A percentile compares a stretch with the other conserved stretches of the same genome.
Evolutionary conservation across 768 basidiomycete species (phyloP).

Genomic region (Podaxis sp.): DNA sequence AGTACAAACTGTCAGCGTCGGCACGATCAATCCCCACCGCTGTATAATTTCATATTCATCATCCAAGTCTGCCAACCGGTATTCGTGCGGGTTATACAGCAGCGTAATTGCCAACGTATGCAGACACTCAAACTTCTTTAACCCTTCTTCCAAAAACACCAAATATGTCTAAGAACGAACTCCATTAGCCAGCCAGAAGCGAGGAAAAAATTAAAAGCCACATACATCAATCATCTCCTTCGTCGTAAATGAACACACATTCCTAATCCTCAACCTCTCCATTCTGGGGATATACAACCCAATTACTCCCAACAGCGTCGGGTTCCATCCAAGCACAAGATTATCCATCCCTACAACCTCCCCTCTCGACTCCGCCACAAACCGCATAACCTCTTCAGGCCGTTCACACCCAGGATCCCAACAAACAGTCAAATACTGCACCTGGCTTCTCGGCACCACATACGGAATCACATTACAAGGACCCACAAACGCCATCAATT

Average conservation of each 20-base stretch:
- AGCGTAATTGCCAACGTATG: constrained; percentile 2
- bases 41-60: not conserved
- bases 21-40: constrained; percentile 1
- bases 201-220: not conserved
- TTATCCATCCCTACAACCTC: constrained; percentile 16
- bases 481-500: constrained; percentile 14
- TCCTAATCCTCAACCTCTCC: constrained; percentile 16
- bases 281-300: constrained; percentile 11
- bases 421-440: constrained; percentile 14
- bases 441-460: constrained; percentile 15
- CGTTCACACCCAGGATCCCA: constrained; percentile 13
- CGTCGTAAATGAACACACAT: constrained; percentile 6
- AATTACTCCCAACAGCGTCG: constrained; percentile 12
- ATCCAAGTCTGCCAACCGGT: not conserved
- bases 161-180: not conserved
- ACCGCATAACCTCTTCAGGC: constrained; percentile 4
- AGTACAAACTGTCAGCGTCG: constrained; percentile 2
- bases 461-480: constrained; percentile 15
- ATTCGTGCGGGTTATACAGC: not conserved
- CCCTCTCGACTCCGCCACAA: constrained; percentile 7
- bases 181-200: not conserved
- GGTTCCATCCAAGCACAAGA: constrained; percentile 16
- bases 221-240: constrained; percentile 11
- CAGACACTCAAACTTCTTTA: constrained; percentile 4
- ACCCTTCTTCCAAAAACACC: not conserved